phyloP scores from a whole-genome alignment of 495 filamentous ascomycete species.

The Xylaria curta region DNA sequence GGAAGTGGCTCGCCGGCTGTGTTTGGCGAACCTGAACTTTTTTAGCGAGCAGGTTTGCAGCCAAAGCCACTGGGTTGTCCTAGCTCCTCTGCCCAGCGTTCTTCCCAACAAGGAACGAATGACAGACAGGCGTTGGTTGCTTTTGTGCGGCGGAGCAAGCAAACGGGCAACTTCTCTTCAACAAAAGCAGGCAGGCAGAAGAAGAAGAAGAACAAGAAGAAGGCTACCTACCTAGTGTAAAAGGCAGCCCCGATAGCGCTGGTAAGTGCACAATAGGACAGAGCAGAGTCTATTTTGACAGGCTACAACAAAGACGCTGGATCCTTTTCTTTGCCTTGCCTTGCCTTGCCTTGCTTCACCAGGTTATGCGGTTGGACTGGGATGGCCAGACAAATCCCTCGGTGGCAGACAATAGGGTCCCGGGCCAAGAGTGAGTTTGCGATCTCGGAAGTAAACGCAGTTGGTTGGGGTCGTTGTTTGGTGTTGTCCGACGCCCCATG shows the following conservation, averaged over 20 bases:
- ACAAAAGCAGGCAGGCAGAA: constrained; percentile 5
- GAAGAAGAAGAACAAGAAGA: neutral
- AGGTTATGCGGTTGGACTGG: constrained; percentile 20
- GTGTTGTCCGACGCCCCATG: neutral
- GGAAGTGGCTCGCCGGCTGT: constrained; percentile 13
- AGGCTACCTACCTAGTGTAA: constrained; percentile 10
- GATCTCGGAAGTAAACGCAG: constrained; percentile 6
- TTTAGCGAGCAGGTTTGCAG: constrained; percentile 19
- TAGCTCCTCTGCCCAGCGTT: constrained; percentile 19
- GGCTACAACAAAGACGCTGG: neutral
- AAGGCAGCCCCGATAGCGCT: neutral
- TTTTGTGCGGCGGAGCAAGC: constrained; percentile 25
- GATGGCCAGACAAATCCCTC: neutral
- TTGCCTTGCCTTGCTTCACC: constrained; percentile 22
- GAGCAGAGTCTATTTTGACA: neutral
- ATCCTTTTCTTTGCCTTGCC: no score
- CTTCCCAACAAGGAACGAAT: constrained; percentile 9
- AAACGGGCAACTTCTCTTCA: neutral
- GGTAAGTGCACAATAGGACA: neutral
- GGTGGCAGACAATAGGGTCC: neutral
- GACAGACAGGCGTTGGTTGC: constrained; percentile 8
- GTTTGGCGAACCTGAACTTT: constrained; percentile 16
- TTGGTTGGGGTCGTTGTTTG: neutral
- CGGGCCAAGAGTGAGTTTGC: neutral
- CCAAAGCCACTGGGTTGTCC: constrained; percentile 2